Conservation (phyloP, 78 protist species). For the Cavenderia fasciculata region DNA sequence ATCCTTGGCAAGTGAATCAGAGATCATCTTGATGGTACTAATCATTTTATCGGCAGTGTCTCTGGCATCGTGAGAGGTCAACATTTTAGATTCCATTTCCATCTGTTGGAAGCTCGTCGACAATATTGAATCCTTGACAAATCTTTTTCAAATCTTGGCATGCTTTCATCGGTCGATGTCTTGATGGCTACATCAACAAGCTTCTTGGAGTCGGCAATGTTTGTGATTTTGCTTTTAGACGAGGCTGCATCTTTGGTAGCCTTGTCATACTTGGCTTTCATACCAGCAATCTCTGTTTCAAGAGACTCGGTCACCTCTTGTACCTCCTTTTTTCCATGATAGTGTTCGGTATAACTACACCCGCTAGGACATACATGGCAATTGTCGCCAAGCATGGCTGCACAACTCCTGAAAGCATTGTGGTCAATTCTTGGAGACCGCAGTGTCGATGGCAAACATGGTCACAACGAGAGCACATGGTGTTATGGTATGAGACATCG, state of each 20-base stretch:
- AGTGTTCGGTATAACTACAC: neutral
- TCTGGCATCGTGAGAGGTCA: constrained; percentile 22
- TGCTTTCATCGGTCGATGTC: neutral
- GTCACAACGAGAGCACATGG: constrained; percentile 2
- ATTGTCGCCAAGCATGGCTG: neutral
- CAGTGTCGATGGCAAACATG: constrained; percentile 17
- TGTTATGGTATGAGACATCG: neutral
- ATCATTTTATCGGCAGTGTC: constrained; percentile 15
- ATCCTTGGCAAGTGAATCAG: neutral
- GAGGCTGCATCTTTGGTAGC: neutral
- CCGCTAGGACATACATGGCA: neutral
- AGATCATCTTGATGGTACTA: neutral
- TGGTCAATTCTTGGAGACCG: neutral
- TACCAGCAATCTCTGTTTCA: neutral
- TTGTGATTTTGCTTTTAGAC: neutral
- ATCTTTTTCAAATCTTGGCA: constrained; percentile 2
- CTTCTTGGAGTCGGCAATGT: neutral
- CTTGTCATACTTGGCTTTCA: neutral
- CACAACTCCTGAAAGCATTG: neutral
- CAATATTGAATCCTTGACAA: constrained; percentile 35
- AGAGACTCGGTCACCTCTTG: neutral
- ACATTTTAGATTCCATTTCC: constrained; percentile 15
- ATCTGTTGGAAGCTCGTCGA: constrained; percentile 17
- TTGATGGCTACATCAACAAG: neutral
- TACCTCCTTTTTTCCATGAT: neutral